Evolutionary conservation across 225 moss, liverwort and hornwort species (phyloP).

Genomic region (Takakia lepidozioides): DNA sequence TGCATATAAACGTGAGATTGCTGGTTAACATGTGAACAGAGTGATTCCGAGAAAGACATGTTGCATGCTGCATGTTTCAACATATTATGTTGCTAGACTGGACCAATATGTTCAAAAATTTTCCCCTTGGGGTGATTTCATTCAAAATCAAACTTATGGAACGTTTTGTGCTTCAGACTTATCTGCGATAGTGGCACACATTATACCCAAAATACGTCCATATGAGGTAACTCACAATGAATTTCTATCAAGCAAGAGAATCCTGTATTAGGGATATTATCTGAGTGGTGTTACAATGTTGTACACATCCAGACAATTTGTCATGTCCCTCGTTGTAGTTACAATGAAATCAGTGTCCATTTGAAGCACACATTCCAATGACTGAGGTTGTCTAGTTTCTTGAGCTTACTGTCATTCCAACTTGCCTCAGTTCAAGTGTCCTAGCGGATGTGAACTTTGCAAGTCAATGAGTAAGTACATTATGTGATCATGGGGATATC

Average conservation of each 20-base stretch:
- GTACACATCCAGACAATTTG: neutral
- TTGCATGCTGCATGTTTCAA: too few species aligned
- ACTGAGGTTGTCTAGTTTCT: neutral
- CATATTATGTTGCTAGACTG: too few species aligned
- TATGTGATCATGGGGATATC: too few species aligned
- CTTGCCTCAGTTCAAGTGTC: too few species aligned
- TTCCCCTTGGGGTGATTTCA: too few species aligned
- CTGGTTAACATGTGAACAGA: neutral
- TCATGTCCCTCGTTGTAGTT: too few species aligned
- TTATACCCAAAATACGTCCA: constrained; percentile 5
- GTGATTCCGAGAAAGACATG: constrained; percentile 1
- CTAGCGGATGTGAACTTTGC: too few species aligned
- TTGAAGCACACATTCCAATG: neutral
- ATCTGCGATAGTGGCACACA: constrained; percentile 1
- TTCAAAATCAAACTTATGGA: too few species aligned
- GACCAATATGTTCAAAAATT: neutral
- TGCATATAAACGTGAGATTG: neutral
- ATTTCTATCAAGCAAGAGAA: neutral
- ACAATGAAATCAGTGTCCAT: neutral
- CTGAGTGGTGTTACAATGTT: neutral
- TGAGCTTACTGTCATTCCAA: neutral
- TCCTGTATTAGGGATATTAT: neutral
- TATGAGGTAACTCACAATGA: constrained; percentile 3
- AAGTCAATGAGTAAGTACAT: too few species aligned
- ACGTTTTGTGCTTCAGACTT: constrained; percentile 9